These are phyloP conservation scores for Quercus ilex DNA, from an alignment of 306 rosid genomes.

Conservation along the genomic window DNA sequence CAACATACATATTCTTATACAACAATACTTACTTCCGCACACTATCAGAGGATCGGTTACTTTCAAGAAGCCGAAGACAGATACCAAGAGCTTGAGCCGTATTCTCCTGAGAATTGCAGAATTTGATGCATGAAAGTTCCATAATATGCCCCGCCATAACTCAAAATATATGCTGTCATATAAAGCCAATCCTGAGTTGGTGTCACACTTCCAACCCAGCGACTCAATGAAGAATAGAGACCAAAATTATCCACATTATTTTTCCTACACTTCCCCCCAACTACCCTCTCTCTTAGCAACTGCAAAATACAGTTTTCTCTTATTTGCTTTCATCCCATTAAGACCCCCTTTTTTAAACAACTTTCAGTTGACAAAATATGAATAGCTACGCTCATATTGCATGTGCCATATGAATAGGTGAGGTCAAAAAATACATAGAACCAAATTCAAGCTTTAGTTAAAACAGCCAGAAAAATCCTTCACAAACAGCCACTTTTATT, in stretches of 20 bases:
- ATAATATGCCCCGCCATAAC: not conserved
- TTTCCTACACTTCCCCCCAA: not conserved
- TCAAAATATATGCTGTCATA: not conserved
- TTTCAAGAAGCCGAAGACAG: conserved; percentile 91
- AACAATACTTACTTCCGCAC: conserved; percentile 67
- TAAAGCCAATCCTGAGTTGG: not conserved
- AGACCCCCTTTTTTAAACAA: not conserved
- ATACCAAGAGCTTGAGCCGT: conserved; percentile 93
- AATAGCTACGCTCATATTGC: no score
- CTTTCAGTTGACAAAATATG: no score
- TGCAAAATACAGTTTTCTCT: not conserved
- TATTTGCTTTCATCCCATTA: not conserved
- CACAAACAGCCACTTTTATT: no score
- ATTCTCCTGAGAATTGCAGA: conserved; percentile 55
- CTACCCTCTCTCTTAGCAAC: not conserved
- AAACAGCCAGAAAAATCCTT: no score
- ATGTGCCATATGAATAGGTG: no score
- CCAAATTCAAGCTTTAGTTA: no score
- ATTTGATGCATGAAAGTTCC: not conserved
- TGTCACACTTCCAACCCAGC: no score
- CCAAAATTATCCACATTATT: not conserved
- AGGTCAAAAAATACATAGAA: no score
- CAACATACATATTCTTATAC: not conserved
- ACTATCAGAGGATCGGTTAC: conserved; percentile 83
- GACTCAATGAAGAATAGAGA: not conserved